Percentiles rank a stretch among this genome's conserved stretches.
phyloP scores from a whole-genome alignment of 148 eudicot genomes.

The Rhododendron vialii region DNA sequence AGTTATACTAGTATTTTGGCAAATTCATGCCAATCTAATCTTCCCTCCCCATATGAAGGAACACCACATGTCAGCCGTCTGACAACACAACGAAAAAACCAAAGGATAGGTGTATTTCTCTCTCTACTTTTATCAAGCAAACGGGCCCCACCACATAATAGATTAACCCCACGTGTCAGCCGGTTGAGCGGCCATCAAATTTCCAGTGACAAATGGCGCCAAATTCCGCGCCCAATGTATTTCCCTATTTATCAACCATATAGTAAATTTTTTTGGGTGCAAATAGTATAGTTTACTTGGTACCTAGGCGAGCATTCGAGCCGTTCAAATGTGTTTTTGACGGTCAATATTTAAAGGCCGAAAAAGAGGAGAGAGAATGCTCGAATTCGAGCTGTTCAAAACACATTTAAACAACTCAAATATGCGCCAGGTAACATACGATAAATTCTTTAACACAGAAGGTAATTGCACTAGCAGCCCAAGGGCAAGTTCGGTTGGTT shows the following conservation, averaged over 20 bases:
- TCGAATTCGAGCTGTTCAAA: accelerated
- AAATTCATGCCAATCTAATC: neutral
- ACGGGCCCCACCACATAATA: neutral
- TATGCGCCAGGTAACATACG: too few relatives aligned
- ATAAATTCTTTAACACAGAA: too few relatives aligned
- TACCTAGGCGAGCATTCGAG: accelerated
- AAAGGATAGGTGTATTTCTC: neutral
- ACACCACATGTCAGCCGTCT: too few relatives aligned
- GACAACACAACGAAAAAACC: neutral
- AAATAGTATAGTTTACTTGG: too few relatives aligned
- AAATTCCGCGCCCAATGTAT: neutral
- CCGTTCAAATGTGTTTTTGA: too few relatives aligned
- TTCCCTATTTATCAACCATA: neutral
- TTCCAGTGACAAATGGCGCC: neutral
- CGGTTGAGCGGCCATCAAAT: neutral
- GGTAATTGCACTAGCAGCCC: too few relatives aligned
- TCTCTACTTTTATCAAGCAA: neutral
- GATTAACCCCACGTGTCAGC: neutral
- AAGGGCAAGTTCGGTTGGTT: too few relatives aligned
- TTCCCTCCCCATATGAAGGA: too few relatives aligned
- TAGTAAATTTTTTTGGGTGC: too few relatives aligned
- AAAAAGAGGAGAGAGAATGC: too few relatives aligned
- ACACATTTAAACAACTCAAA: too few relatives aligned
- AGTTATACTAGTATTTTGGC: neutral
- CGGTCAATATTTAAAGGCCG: too few relatives aligned